A percentile compares a stretch with the other conserved stretches of the same genome.
Conservation (phyloP, 495 filamentous ascomycete genomes). For the Entonaema liquescens region DNA sequence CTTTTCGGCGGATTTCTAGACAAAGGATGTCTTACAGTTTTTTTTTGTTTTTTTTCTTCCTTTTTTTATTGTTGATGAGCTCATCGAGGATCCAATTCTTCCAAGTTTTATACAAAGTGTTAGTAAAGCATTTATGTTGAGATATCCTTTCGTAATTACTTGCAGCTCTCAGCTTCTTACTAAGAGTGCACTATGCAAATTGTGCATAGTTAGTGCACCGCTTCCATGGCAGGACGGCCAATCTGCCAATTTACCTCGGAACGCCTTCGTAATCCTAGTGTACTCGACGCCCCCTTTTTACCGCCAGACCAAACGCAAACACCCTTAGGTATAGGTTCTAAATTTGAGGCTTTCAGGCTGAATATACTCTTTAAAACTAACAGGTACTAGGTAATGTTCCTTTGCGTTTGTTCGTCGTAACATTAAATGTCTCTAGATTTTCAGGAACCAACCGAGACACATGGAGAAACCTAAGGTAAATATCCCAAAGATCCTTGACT, state of each 20-base stretch:
- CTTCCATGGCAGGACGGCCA: constrained; percentile 13
- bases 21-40: not conserved
- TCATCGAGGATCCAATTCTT: constrained; percentile 11
- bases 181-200: constrained; percentile 14
- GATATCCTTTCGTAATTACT: not conserved
- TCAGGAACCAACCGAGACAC: constrained; percentile 36
- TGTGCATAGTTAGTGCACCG: constrained; percentile 19
- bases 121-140: not conserved
- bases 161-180: constrained; percentile 2
- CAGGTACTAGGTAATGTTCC: not conserved
- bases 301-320: not conserved
- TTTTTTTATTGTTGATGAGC: constrained; percentile 2
- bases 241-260: not conserved
- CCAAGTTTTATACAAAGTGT: constrained; percentile 21
- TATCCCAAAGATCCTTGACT: not conserved
- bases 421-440: constrained; percentile 1
- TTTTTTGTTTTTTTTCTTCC: not conserved
- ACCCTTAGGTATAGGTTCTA: not conserved
- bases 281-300: not conserved
- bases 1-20: constrained; percentile 5
- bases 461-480: constrained; percentile 25
- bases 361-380: not conserved
- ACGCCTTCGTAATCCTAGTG: not conserved
- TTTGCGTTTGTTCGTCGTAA: not conserved
- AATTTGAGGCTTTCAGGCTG: not conserved